Evolutionary conservation across 176 grass and related monocot genomes (phyloP).

Genomic region (Calamus simplicifolius): DNA sequence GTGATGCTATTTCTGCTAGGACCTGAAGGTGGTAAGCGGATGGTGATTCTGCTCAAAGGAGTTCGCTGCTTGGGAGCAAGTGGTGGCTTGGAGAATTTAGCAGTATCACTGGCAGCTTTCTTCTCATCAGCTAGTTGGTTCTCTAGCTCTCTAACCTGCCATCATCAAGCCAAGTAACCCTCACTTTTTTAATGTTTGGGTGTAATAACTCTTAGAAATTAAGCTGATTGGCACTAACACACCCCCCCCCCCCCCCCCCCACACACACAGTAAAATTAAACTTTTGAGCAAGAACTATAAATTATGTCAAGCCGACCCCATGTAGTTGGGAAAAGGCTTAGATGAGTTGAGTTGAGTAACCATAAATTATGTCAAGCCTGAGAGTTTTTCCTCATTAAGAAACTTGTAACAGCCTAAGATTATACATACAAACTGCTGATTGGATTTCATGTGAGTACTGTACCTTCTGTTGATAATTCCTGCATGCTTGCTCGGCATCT

Average conservation of each 20-base stretch:
- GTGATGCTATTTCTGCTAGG: conserved; percentile 34
- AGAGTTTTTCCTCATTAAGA: no score
- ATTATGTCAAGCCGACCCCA: no score
- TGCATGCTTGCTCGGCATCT: conserved; percentile 64
- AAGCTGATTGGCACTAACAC: no score
- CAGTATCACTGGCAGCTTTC: conserved; percentile 30
- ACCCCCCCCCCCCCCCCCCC: no score
- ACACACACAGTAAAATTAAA: no score
- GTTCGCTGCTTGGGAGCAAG: conserved; percentile 56
- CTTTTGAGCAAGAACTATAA: no score
- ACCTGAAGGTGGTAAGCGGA: conserved; percentile 21
- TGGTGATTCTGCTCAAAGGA: conserved; percentile 51
- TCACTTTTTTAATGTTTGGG: neutral
- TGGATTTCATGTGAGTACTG: neutral
- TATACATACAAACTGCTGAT: no score
- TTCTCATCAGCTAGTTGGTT: conserved; percentile 53
- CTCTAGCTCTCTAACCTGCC: conserved; percentile 81
- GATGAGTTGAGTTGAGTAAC: no score
- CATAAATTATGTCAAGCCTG: no score
- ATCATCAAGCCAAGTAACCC: neutral
- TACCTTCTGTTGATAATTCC: conserved; percentile 68
- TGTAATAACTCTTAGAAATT: no score
- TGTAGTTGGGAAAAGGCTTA: no score
- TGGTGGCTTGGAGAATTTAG: conserved; percentile 49
- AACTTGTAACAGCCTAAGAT: no score